Evolutionary conservation across 768 basidiomycete species (phyloP).

Genomic region (Suillus sp.): DNA sequence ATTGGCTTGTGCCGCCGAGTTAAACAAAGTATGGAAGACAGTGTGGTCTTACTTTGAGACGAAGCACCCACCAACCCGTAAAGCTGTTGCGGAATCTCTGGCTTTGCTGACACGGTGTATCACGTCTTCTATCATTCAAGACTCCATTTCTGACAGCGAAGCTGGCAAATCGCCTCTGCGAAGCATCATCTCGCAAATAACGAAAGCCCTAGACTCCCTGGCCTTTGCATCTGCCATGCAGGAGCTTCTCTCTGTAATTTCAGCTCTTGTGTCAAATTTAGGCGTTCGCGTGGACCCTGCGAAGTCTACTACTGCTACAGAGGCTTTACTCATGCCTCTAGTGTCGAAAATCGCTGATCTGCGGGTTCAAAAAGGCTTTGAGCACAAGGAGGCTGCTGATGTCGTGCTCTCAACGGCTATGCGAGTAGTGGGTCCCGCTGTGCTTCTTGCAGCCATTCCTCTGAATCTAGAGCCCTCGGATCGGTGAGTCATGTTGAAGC

Average conservation of each 20-base stretch:
- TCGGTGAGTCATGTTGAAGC: conserved; percentile 52
- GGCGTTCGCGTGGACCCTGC: conserved; percentile 47
- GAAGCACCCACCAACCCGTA: conserved; percentile 57
- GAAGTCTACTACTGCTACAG: conserved; percentile 58
- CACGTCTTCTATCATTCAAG: conserved; percentile 56
- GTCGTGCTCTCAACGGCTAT: conserved; percentile 76
- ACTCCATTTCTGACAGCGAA: conserved; percentile 49
- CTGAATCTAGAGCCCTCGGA: conserved; percentile 83
- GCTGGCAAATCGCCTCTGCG: conserved; percentile 57
- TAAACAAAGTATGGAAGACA: conserved; percentile 70
- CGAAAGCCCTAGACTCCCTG: conserved; percentile 71
- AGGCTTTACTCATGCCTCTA: conserved; percentile 67
- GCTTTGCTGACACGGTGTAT: conserved; percentile 70
- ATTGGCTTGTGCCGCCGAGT: conserved; percentile 51
- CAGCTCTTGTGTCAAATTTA: conserved; percentile 67
- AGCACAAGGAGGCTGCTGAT: conserved; percentile 89
- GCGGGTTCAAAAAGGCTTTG: conserved; percentile 79
- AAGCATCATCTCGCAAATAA: conserved; percentile 62
- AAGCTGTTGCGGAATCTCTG: conserved; percentile 64
- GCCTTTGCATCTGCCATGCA: conserved; percentile 75
- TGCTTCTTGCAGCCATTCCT: conserved; percentile 72
- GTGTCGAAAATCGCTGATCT: conserved; percentile 74
- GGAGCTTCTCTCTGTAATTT: conserved; percentile 73
- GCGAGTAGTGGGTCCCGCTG: conserved; percentile 82
- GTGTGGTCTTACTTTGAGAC: conserved; percentile 82